phyloP scores from a whole-genome alignment of 2,329 filamentous ascomycete species.

The Nothophoma quercina region DNA sequence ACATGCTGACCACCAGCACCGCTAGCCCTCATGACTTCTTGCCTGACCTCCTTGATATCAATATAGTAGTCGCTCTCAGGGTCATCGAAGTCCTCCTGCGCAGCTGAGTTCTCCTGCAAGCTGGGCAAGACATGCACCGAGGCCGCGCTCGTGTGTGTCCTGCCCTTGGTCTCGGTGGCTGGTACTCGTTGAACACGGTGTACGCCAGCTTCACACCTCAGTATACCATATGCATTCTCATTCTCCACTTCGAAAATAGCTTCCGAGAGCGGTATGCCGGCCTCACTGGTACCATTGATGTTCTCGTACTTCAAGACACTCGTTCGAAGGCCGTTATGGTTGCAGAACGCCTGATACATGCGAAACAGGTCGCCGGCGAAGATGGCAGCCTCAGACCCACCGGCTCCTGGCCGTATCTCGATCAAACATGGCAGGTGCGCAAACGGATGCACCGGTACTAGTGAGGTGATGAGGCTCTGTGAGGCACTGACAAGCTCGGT shows the following conservation, averaged over 20 bases:
- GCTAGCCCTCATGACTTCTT: constrained; percentile 89
- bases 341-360: constrained; percentile 88
- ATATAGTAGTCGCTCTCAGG: constrained; percentile 93
- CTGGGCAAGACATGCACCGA: constrained; percentile 91
- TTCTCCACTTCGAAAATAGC: constrained; percentile 84
- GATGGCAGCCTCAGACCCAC: constrained; percentile 87
- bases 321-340: constrained; percentile 69
- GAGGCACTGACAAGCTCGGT: constrained; percentile 69
- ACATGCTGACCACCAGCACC: constrained; percentile 97
- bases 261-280: constrained; percentile 78
- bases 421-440: constrained; percentile 87
- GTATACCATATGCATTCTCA: constrained; percentile 77
- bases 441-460: constrained; percentile 90
- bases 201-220: constrained; percentile 90
- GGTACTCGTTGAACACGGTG: constrained; percentile 95
- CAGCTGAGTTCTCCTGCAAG: constrained; percentile 66
- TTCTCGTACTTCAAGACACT: constrained; percentile 82
- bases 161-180: constrained; percentile 86
- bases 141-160: constrained; percentile 92
- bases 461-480: constrained; percentile 72
- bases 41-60: constrained; percentile 79
- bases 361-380: constrained; percentile 87
- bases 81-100: constrained; percentile 73
- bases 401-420: constrained; percentile 90
- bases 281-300: constrained; percentile 67